These are phyloP conservation scores for Misopates orontium DNA, from an alignment of 257 asterid species.

Conservation along the genomic window DNA sequence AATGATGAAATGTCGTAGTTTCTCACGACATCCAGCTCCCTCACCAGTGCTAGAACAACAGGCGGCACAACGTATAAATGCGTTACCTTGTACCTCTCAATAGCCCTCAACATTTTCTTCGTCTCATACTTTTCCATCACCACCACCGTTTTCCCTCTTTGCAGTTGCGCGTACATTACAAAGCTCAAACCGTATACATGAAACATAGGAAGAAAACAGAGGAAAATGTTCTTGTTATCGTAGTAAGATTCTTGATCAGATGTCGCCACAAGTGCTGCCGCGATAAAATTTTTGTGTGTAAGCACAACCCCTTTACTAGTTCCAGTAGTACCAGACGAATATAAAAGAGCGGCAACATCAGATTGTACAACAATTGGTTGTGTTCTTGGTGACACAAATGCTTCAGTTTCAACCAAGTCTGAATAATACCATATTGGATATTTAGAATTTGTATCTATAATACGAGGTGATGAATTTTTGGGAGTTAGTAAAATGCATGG, in stretches of 20 bases:
- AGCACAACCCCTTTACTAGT: conserved; percentile 37
- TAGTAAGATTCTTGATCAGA: conserved; percentile 24
- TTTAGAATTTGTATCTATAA: too few relatives aligned
- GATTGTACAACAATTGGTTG: too few relatives aligned
- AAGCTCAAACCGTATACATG: conserved; percentile 32
- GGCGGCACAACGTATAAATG: conserved; percentile 38
- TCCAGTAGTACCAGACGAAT: conserved; percentile 43
- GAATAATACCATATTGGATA: too few relatives aligned
- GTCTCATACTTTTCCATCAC: conserved; percentile 30
- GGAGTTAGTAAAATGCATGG: neutral
- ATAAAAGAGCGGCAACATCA: conserved; percentile 39
- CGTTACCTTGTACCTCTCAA: conserved; percentile 32
- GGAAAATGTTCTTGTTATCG: conserved; percentile 13
- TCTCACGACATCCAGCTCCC: conserved; percentile 24
- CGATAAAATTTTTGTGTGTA: conserved; percentile 40
- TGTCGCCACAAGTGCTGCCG: conserved; percentile 26
- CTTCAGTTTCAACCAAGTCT: too few relatives aligned
- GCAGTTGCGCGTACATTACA: conserved; percentile 35
- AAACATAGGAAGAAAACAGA: conserved; percentile 41
- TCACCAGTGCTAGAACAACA: conserved; percentile 25
- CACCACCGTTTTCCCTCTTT: conserved; percentile 38
- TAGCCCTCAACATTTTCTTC: conserved; percentile 28
- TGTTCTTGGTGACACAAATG: too few relatives aligned
- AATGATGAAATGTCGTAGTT: conserved; percentile 28
- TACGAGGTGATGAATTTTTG: too few relatives aligned